A percentile compares a stretch with the other conserved stretches of the same genome.
These are phyloP conservation scores for Gremmenia infestans DNA, from an alignment of 2,329 filamentous ascomycete species.

Conservation along the genomic window DNA sequence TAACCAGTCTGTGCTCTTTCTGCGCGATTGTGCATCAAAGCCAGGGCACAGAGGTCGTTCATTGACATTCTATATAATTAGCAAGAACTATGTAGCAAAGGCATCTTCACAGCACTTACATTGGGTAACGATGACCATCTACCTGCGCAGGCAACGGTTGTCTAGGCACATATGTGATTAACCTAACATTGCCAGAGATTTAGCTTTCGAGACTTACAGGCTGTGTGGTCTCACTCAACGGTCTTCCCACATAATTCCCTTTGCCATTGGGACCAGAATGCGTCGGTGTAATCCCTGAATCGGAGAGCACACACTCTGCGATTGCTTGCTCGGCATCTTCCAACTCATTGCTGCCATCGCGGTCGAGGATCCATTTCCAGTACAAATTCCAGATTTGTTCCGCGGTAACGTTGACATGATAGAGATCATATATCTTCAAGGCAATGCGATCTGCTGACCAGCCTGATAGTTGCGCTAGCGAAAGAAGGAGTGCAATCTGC, in stretches of 20 bases:
- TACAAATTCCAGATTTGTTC: slow-evolving; percentile 17
- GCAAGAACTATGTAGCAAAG: not conserved
- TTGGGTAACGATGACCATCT: not conserved
- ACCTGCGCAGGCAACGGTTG: not conserved
- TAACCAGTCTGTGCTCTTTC: not conserved
- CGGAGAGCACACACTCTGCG: slow-evolving; percentile 4
- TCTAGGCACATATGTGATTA: not conserved
- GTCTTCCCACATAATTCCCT: not conserved
- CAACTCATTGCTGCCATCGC: not conserved
- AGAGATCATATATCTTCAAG: not conserved
- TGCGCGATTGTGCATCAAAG: not conserved
- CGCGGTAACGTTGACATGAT: not conserved
- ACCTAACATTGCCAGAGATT: not conserved
- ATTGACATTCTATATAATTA: not conserved
- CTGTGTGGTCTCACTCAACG: not conserved
- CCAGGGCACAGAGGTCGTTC: not conserved
- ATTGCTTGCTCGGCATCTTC: not conserved
- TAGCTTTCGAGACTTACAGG: not conserved
- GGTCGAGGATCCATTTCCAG: slow-evolving; percentile 8
- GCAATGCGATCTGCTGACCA: slow-evolving; percentile 24
- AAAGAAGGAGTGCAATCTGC: slow-evolving; percentile 8
- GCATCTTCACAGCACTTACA: not conserved
- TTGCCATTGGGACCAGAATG: not conserved
- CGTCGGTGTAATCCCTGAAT: slow-evolving; percentile 1
- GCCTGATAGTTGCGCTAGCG: slow-evolving; percentile 16